phyloP scores from a whole-genome alignment of 2,329 filamentous ascomycete species.

The Colletotrichum sojae region DNA sequence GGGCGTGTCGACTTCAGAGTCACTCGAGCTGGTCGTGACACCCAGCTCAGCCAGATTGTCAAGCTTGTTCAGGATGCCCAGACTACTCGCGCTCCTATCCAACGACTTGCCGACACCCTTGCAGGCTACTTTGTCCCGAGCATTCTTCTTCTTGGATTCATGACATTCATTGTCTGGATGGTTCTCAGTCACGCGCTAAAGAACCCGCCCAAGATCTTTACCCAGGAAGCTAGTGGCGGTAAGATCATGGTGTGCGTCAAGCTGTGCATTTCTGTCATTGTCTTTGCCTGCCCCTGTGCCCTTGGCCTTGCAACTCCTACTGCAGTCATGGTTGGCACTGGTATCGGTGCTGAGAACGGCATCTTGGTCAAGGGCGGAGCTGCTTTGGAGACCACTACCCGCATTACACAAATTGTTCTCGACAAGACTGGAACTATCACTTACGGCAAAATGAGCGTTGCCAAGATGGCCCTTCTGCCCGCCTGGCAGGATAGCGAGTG shows the following conservation, averaged over 20 bases:
- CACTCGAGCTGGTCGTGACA: constrained; percentile 92
- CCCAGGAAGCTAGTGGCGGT: constrained; percentile 84
- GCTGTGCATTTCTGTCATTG: constrained; percentile 97
- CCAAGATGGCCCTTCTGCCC: constrained; percentile 75
- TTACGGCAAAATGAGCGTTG: constrained; percentile 94
- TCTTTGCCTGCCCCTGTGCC: constrained; percentile 97
- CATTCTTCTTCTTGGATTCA: constrained; percentile 85
- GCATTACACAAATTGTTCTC: constrained; percentile 89
- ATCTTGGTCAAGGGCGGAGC: constrained; percentile 98
- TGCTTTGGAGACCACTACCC: constrained; percentile 90
- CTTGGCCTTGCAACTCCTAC: constrained; percentile 97
- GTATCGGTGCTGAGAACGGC: constrained; percentile 92
- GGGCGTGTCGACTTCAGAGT: constrained; percentile 94
- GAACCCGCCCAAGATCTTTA: constrained; percentile 90
- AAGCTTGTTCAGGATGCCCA: constrained; percentile 98
- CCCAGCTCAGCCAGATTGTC: constrained; percentile 97
- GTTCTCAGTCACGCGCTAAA: constrained; percentile 87
- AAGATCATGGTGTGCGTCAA: constrained; percentile 97
- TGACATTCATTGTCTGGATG: constrained; percentile 96
- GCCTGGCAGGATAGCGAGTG: constrained; percentile 79
- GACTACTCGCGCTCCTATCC: constrained; percentile 93
- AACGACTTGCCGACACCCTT: constrained; percentile 89
- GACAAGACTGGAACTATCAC: constrained; percentile 98
- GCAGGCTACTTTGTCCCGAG: constrained; percentile 95
- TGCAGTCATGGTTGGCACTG: constrained; percentile 99